Conservation (phyloP, 148 eudicot species). For the Polygonum aviculare region DNA sequence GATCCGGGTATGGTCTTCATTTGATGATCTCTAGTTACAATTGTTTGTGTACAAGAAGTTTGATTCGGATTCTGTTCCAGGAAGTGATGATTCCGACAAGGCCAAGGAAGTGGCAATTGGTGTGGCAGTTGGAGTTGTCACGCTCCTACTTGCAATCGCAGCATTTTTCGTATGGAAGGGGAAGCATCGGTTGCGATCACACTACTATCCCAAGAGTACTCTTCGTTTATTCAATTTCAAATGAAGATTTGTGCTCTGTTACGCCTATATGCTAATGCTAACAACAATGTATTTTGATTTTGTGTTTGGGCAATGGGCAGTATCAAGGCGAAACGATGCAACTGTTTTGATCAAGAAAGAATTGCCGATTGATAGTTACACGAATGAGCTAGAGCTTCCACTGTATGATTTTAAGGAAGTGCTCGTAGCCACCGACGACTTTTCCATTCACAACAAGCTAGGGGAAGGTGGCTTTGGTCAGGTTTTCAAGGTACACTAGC, state of each 20-base stretch:
- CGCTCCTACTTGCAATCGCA: neutral
- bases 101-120: neutral
- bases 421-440: slow-evolving; percentile 37
- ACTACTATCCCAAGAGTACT: neutral
- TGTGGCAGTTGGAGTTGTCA: neutral
- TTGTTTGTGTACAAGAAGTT: too few species aligned
- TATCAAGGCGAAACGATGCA: too few species aligned
- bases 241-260: too few species aligned
- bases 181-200: neutral
- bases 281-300: too few species aligned
- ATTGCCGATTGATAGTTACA: slow-evolving; percentile 12
- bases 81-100: neutral
- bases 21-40: too few species aligned
- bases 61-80: neutral
- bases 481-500: slow-evolving; percentile 61
- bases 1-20: too few species aligned
- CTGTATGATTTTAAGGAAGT: slow-evolving; percentile 31
- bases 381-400: slow-evolving; percentile 39
- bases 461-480: slow-evolving; percentile 65
- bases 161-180: neutral
- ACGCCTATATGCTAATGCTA: too few species aligned
- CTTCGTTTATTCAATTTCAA: neutral
- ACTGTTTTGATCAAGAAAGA: slow-evolving; percentile 36
- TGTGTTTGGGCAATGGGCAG: too few species aligned
- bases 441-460: slow-evolving; percentile 34